A percentile compares a stretch with the other conserved stretches of the same genome.
Conservation (phyloP, 441 rosid genomes). For the Adansonia madagascariensis region DNA sequence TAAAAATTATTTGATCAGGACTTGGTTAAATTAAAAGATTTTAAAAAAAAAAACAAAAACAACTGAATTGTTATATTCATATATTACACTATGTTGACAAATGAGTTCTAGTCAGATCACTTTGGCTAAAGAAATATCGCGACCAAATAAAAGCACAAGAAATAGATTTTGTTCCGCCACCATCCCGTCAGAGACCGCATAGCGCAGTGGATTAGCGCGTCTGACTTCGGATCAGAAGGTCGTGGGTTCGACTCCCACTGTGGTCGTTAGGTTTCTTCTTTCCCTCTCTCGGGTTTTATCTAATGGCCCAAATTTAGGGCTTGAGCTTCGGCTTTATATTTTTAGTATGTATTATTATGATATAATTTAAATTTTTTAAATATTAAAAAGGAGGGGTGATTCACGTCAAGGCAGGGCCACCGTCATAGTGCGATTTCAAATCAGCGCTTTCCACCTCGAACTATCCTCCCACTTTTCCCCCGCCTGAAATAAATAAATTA, state of each 20-base stretch:
- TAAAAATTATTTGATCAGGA: too few relatives aligned
- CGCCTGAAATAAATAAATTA: slow-evolving; percentile 2
- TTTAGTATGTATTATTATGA: too few relatives aligned
- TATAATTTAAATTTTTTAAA: too few relatives aligned
- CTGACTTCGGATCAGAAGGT: slow-evolving; percentile 99
- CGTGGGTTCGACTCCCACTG: slow-evolving; percentile 99
- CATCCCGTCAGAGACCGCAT: slow-evolving; percentile 60
- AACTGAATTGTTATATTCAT: too few relatives aligned
- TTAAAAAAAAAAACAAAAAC: too few relatives aligned
- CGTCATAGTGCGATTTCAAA: not conserved
- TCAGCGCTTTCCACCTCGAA: not conserved
- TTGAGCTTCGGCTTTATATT: not conserved
- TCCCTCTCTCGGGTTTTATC: not conserved
- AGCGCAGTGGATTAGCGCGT: slow-evolving; percentile 99
- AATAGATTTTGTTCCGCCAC: too few relatives aligned
- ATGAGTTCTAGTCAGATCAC: too few relatives aligned
- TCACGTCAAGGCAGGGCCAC: not conserved
- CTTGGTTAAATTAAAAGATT: too few relatives aligned
- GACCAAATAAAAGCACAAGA: too few relatives aligned
- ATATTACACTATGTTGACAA: too few relatives aligned
- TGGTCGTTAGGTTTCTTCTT: slow-evolving; percentile 46
- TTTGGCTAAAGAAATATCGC: too few relatives aligned
- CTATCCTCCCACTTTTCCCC: not conserved
- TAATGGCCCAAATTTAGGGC: not conserved
- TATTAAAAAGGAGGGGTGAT: too few relatives aligned